Conservation (phyloP, 257 asterid species). For the Verbascum thapsus region DNA sequence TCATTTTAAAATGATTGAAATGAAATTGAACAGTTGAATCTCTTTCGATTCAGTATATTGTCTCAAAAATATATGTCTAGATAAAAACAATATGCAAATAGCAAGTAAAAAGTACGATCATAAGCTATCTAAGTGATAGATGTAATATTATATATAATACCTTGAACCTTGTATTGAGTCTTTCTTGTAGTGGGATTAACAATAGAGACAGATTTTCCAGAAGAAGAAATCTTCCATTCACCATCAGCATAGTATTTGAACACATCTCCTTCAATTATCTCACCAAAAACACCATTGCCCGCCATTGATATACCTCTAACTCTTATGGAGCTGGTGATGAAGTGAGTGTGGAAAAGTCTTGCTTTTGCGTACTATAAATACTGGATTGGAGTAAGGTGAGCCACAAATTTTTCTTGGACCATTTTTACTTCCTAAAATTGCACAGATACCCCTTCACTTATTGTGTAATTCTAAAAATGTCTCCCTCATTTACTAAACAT, state of each 20-base stretch:
- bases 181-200: slow-evolving; percentile 85
- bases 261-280: slow-evolving; percentile 76
- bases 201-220: slow-evolving; percentile 79
- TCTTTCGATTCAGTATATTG: no score
- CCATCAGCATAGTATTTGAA: slow-evolving; percentile 80
- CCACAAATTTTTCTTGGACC: slow-evolving; percentile 37
- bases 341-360: slow-evolving; percentile 2
- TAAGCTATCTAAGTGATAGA: no score
- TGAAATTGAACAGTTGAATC: no score
- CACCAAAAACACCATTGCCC: slow-evolving; percentile 76
- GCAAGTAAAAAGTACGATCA: no score
- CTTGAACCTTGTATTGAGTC: slow-evolving; percentile 92
- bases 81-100: no score
- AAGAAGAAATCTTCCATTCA: slow-evolving; percentile 78
- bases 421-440: no score
- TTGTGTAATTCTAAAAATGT: no score
- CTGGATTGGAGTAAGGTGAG: slow-evolving; percentile 36
- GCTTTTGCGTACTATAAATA: slow-evolving; percentile 26
- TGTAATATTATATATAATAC: slow-evolving; percentile 33
- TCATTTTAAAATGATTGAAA: no score
- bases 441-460: no score
- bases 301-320: slow-evolving; percentile 52
- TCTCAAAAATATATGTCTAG: no score
- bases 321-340: not conserved
- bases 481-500: no score